A percentile compares a stretch with the other conserved stretches of the same genome.
Evolutionary conservation across 106 monocot species (phyloP).

Genomic region (Hemerocallis citrina): DNA sequence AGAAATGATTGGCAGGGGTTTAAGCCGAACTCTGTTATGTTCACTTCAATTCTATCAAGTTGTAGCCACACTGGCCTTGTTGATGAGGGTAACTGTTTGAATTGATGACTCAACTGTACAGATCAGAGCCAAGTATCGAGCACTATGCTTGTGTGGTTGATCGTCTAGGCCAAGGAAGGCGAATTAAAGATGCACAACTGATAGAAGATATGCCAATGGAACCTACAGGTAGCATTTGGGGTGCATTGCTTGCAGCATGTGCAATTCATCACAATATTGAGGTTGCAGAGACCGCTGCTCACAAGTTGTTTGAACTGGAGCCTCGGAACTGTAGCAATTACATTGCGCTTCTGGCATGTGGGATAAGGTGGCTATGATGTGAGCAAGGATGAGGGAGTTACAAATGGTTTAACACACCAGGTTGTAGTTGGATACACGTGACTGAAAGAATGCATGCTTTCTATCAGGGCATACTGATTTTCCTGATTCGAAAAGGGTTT

Average conservation of each 20-base stretch:
- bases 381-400: constrained; percentile 37
- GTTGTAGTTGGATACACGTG: constrained; percentile 43
- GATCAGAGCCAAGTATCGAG: constrained; percentile 21
- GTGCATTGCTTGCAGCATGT: constrained; percentile 43
- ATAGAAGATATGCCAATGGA: constrained; percentile 39
- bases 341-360: constrained; percentile 41
- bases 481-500: too few species aligned
- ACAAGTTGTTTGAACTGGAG: constrained; percentile 39
- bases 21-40: constrained; percentile 30
- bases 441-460: constrained; percentile 27
- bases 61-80: constrained; percentile 52
- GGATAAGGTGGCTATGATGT: constrained; percentile 53
- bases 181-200: constrained; percentile 27
- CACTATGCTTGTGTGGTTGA: constrained; percentile 60
- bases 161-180: constrained; percentile 29
- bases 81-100: constrained; percentile 27
- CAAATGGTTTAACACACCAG: constrained; percentile 33
- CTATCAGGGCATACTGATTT: constrained; percentile 22
- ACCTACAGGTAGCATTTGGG: constrained; percentile 39
- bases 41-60: constrained; percentile 35
- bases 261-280: constrained; percentile 33
- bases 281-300: constrained; percentile 43
- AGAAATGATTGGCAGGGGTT: constrained; percentile 27
- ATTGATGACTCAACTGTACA: constrained; percentile 18
- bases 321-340: constrained; percentile 40